Conservation (phyloP, 2,329 filamentous ascomycete genomes). For the Hypoxylon sp. region DNA sequence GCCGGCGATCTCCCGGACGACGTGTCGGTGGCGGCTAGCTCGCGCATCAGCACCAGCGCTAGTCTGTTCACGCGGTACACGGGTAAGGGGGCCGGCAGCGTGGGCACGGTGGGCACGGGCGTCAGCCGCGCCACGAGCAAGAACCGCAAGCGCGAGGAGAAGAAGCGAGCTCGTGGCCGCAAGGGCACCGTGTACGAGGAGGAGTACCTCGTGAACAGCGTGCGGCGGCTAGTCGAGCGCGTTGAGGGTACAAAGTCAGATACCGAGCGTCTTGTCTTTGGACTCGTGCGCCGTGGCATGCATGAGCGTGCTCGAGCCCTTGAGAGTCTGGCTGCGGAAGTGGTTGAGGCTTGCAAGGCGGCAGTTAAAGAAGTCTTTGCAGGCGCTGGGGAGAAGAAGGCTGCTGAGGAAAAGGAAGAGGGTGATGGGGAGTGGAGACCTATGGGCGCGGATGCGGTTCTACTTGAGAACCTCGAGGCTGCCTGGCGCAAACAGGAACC, state of each 20-base stretch:
- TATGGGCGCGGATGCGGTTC: constrained; percentile 66
- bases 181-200: constrained; percentile 99
- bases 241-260: constrained; percentile 82
- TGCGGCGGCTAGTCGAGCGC: constrained; percentile 85
- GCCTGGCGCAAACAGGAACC: constrained; percentile 62
- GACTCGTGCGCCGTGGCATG: constrained; percentile 85
- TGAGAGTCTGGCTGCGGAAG: constrained; percentile 79
- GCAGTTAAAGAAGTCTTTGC: constrained; percentile 81
- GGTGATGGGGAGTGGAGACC: constrained; percentile 54
- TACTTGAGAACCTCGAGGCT: constrained; percentile 66
- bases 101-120: constrained; percentile 78
- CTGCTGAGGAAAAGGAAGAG: constrained; percentile 47
- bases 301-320: constrained; percentile 86
- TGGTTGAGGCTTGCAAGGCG: constrained; percentile 76
- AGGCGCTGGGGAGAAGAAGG: constrained; percentile 42
- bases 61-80: constrained; percentile 95
- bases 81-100: constrained; percentile 72
- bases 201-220: constrained; percentile 93
- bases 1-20: constrained; percentile 88
- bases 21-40: constrained; percentile 86
- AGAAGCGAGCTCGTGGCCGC: constrained; percentile 93
- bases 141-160: constrained; percentile 90
- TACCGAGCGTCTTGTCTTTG: constrained; percentile 80
- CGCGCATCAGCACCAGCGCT: constrained; percentile 84
- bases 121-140: constrained; percentile 86